Percentiles rank a stretch among this genome's conserved stretches.
Conservation (phyloP, 768 basidiomycete genomes). For the Mycena maculata region DNA sequence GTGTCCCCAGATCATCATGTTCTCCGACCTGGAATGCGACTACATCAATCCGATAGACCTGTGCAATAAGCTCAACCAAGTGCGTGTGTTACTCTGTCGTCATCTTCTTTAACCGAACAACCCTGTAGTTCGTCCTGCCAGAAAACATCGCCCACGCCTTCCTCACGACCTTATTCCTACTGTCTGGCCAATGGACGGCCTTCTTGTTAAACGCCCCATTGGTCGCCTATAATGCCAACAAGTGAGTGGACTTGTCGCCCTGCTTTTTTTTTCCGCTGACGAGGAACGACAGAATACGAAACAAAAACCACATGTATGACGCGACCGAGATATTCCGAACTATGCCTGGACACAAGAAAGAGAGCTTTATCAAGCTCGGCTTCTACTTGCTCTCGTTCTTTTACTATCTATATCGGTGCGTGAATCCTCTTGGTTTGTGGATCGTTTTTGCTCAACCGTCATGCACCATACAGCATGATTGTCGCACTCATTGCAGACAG, state of each 20-base stretch:
- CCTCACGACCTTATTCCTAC: constrained; percentile 90
- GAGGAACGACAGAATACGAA: constrained; percentile 73
- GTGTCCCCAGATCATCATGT: constrained; percentile 93
- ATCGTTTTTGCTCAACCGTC: not conserved
- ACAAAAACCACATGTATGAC: constrained; percentile 98
- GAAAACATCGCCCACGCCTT: constrained; percentile 96
- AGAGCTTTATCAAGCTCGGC: constrained; percentile 94
- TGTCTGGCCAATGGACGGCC: constrained; percentile 95
- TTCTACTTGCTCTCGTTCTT: constrained; percentile 94
- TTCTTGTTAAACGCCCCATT: constrained; percentile 92
- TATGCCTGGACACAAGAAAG: constrained; percentile 93
- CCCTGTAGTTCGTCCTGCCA: constrained; percentile 90
- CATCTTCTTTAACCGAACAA: constrained; percentile 1
- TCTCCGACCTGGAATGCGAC: constrained; percentile 99
- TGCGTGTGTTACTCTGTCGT: constrained; percentile 48
- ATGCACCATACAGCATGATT: constrained; percentile 80
- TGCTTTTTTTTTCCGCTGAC: constrained; percentile 7
- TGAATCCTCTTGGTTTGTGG: constrained; percentile 22
- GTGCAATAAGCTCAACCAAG: constrained; percentile 99
- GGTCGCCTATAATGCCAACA: constrained; percentile 91
- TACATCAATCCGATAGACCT: constrained; percentile 99
- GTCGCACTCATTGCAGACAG: constrained; percentile 87
- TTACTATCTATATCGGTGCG: constrained; percentile 91
- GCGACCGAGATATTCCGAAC: constrained; percentile 99
- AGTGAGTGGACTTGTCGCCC: constrained; percentile 63